A percentile compares a stretch with the other conserved stretches of the same genome.
Conservation (phyloP, 148 eudicot species). For the Spergularia marina region DNA sequence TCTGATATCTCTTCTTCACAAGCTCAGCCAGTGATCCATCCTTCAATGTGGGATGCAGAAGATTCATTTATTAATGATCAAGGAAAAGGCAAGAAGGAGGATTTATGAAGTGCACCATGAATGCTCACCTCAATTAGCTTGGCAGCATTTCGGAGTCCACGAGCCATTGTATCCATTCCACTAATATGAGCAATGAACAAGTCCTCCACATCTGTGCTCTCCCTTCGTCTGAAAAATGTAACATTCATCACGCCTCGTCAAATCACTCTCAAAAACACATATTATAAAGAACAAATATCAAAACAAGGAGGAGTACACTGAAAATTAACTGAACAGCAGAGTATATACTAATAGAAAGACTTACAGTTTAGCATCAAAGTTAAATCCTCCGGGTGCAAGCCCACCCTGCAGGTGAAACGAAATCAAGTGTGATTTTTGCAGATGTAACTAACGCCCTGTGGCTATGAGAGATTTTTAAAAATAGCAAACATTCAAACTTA, state of each 20-base stretch:
- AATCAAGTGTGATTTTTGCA: not conserved
- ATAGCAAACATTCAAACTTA: constrained; percentile 31
- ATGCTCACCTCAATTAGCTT: constrained; percentile 76
- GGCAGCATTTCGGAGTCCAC: constrained; percentile 92
- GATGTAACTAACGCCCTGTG: not conserved
- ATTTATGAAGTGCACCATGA: not conserved
- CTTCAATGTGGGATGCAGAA: constrained; percentile 29
- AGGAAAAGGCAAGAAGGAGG: not conserved
- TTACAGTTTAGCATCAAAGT: constrained; percentile 96
- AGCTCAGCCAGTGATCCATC: constrained; percentile 77
- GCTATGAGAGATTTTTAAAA: not conserved
- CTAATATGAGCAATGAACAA: constrained; percentile 87
- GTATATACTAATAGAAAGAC: constrained; percentile 26
- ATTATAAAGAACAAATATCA: not conserved
- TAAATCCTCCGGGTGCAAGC: constrained; percentile 93
- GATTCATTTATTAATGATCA: not conserved
- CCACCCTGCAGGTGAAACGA: constrained; percentile 62
- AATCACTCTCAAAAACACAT: not conserved
- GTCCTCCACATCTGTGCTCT: constrained; percentile 99
- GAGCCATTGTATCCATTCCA: constrained; percentile 99
- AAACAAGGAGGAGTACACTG: not conserved
- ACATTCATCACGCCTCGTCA: not conserved
- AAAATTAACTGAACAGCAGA: not conserved
- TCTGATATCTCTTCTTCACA: constrained; percentile 81
- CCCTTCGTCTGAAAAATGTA: constrained; percentile 67